Base-by-base conservation (phyloP, 2,329 filamentous ascomycete species). In the Emergomyces orientalis region DNA sequence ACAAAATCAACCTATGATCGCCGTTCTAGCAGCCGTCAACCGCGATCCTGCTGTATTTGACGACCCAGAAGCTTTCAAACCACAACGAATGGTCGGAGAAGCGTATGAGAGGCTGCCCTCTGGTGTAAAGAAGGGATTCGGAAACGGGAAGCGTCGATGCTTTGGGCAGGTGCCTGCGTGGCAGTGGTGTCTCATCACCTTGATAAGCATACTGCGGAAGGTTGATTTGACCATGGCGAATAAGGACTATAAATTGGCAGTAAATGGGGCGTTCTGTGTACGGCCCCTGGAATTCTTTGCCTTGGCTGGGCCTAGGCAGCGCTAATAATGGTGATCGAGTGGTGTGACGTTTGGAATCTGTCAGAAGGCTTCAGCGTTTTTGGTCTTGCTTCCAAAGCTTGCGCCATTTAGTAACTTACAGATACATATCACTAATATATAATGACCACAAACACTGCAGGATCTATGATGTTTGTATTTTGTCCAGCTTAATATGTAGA, bases 91-190 rank as follows among this genome's bases (percentile, higher is more conserved):
- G 86, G 73, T 88, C 0, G 86, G 88, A 27, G 87, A 87, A 22
- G 81, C 82, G 32, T 91, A 89, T 70, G 83, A 85, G 63, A 81
- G 81, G 32, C 79, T 89, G 6, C 86, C 84, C 5, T 80, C 80
- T 17, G 84, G 84, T 61, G 80, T 81, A 32, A 88, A 84, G 84
- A 89, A 89, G 65, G 71, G 88, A 4, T 93, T 91, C 68, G 89
- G 89, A 0, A 88, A 89, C 63, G 89, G 88, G 2, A 80, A 83
- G 64, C 78, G 89, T 57, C 84, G 78, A 1, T 93, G 89, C 67
- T 90, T 91, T 63, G 89, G 89, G 0, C 78, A 86, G 7, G 79
- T 82, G 0, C 91, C 91, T 72, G 88, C 89, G 1, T 88, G 86
- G 85, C 87, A 91, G 70, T 89, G 91, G 76, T 81, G 83, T 1